Conservation (phyloP, 176 grass and related monocot species). For the Carex scoparia region DNA sequence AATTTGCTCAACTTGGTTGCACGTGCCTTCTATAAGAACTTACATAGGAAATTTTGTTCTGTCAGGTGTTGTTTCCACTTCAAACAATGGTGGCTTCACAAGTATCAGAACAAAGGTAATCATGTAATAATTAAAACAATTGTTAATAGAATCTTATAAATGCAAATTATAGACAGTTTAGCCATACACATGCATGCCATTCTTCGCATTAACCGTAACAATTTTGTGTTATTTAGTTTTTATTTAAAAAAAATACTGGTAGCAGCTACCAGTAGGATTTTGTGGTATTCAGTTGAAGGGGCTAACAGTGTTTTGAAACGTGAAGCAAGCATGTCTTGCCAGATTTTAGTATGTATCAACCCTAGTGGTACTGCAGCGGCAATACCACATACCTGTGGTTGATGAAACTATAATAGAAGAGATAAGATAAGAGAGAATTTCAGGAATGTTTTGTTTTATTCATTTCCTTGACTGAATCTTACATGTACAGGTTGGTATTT, state of each 20-base stretch:
- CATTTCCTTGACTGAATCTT: too few relatives aligned
- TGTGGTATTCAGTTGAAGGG: background rate
- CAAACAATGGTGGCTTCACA: slow-evolving; percentile 95
- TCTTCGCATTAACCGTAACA: background rate
- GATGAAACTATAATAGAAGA: background rate
- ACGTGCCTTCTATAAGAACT: background rate
- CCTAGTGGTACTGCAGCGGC: background rate
- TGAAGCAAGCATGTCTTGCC: slow-evolving; percentile 4
- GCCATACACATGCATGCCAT: background rate
- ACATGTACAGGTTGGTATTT: too few relatives aligned
- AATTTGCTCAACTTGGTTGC: background rate
- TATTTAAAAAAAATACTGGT: too few relatives aligned
- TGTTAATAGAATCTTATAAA: slow-evolving; percentile 6
- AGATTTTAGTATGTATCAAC: background rate
- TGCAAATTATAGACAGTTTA: background rate
- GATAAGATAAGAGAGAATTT: too few relatives aligned
- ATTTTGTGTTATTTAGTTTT: background rate
- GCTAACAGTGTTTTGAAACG: background rate
- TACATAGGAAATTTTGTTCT: background rate
- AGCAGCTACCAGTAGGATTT: too few relatives aligned
- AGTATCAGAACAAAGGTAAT: slow-evolving; percentile 98
- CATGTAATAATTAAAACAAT: slow-evolving; percentile 35
- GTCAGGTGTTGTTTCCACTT: slow-evolving; percentile 78
- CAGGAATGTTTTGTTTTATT: too few relatives aligned
- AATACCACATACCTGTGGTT: background rate